phyloP scores from a whole-genome alignment of 2,329 filamentous ascomycete species.

The Colletotrichum incanum region DNA sequence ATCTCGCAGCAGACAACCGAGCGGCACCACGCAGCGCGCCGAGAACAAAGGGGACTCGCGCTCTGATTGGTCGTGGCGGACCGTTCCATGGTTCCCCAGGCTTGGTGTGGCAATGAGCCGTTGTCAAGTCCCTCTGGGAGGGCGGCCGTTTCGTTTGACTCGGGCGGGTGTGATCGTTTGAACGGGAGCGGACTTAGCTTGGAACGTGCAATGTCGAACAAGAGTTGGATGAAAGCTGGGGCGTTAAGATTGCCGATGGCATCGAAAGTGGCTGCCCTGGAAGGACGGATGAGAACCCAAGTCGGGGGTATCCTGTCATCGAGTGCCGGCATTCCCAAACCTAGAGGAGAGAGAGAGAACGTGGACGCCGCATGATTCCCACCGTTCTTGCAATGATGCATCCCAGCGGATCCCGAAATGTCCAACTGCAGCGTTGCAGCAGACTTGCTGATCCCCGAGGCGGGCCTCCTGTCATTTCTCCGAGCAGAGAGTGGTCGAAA shows the following conservation, averaged over 20 bases:
- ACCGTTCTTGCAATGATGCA: slow-evolving; percentile 23
- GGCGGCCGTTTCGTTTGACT: slow-evolving; percentile 23
- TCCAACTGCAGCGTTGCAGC: slow-evolving; percentile 32
- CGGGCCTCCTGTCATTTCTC: slow-evolving; percentile 26
- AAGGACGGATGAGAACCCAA: neutral
- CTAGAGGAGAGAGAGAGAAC: slow-evolving; percentile 14
- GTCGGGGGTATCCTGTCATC: slow-evolving; percentile 10
- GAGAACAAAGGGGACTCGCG: neutral
- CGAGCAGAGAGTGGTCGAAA: slow-evolving; percentile 11
- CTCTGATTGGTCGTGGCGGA: slow-evolving; percentile 20
- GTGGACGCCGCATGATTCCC: slow-evolving; percentile 17
- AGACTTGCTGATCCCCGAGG: slow-evolving; percentile 30
- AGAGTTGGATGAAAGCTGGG: slow-evolving; percentile 4
- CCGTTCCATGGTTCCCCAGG: neutral
- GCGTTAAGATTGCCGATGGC: neutral
- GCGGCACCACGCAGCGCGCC: slow-evolving; percentile 15
- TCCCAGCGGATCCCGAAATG: slow-evolving; percentile 9
- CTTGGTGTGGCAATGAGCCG: slow-evolving; percentile 20
- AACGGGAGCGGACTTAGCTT: slow-evolving; percentile 7
- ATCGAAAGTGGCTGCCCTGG: neutral
- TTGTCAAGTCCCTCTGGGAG: slow-evolving; percentile 17
- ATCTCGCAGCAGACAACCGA: slow-evolving; percentile 32
- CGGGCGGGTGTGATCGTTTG: slow-evolving; percentile 7
- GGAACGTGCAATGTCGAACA: slow-evolving; percentile 6
- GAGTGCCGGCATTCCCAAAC: slow-evolving; percentile 10